phyloP scores from a whole-genome alignment of 2,329 filamentous ascomycete species.

The Volutella citrinella region DNA sequence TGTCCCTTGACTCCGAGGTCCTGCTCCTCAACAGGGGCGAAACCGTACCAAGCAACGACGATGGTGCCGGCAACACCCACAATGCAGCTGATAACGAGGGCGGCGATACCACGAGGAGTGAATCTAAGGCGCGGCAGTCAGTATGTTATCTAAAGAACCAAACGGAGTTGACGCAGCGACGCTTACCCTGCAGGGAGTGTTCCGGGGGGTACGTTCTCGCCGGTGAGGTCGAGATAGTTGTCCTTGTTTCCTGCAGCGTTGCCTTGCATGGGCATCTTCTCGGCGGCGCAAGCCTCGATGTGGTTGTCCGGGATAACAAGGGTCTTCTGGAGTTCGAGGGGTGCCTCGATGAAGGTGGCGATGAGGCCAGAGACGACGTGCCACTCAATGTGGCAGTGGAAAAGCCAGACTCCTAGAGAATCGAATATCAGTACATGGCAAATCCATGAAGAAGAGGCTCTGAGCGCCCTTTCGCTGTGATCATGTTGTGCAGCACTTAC shows the following conservation, averaged over 20 bases:
- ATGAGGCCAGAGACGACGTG: slow-evolving; percentile 65
- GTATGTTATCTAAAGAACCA: too few relatives aligned
- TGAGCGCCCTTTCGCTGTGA: slow-evolving; percentile 9
- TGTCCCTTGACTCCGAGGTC: too few relatives aligned
- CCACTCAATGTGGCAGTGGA: slow-evolving; percentile 83
- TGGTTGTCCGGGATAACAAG: slow-evolving; percentile 60
- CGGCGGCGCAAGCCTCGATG: slow-evolving; percentile 54
- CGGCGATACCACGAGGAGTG: slow-evolving; percentile 68
- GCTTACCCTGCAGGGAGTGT: slow-evolving; percentile 59
- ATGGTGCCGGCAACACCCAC: slow-evolving; percentile 66
- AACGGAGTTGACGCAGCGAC: not conserved
- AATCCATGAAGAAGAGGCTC: slow-evolving; percentile 13
- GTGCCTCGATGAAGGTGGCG: slow-evolving; percentile 63
- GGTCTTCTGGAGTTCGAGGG: slow-evolving; percentile 57
- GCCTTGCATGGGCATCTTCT: slow-evolving; percentile 51
- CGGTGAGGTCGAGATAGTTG: slow-evolving; percentile 61
- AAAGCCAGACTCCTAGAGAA: slow-evolving; percentile 62
- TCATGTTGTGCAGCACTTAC: too few relatives aligned
- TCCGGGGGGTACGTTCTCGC: slow-evolving; percentile 53
- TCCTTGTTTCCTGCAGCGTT: slow-evolving; percentile 73
- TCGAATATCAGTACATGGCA: not conserved
- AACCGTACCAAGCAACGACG: slow-evolving; percentile 66
- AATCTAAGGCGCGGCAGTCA: slow-evolving; percentile 54
- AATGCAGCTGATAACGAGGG: slow-evolving; percentile 70
- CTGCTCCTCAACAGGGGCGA: too few relatives aligned